Evolutionary conservation across 805 yeast genomes (phyloP).

Genomic region (Debaryomyces tyrocola): DNA sequence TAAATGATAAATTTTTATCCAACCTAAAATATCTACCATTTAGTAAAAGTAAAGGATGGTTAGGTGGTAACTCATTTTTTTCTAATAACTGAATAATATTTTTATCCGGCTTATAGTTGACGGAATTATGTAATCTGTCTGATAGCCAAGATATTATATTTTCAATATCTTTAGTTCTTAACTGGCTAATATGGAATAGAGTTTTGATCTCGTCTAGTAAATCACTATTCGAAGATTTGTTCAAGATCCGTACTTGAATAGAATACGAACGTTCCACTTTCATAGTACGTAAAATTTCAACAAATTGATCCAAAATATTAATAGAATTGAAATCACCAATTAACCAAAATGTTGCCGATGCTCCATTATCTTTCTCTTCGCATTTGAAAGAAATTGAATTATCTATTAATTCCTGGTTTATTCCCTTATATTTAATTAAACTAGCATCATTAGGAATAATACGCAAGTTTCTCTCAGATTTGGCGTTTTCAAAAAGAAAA

Average conservation of each 20-base stretch:
- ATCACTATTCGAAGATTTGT: conserved; percentile 14
- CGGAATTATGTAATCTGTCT: neutral
- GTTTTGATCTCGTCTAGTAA: neutral
- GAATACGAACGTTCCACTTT: conserved; percentile 18
- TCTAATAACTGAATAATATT: conserved; percentile 21
- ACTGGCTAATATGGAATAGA: neutral
- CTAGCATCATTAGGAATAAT: conserved; percentile 35
- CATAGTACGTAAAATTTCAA: conserved; percentile 29
- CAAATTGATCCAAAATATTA: conserved; percentile 44
- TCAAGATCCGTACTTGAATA: conserved; percentile 37
- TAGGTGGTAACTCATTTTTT: conserved; percentile 28
- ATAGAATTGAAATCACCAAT: conserved; percentile 54
- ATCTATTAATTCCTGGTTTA: conserved; percentile 24
- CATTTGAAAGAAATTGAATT: conserved; percentile 22
- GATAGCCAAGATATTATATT: neutral
- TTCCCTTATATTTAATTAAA: conserved; percentile 29
- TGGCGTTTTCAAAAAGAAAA: conserved; percentile 43
- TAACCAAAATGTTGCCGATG: conserved; percentile 42
- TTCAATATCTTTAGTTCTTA: neutral
- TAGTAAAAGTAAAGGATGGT: conserved; percentile 42
- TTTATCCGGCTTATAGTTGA: neutral
- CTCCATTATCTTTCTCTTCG: conserved; percentile 18
- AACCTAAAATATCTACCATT: conserved; percentile 55
- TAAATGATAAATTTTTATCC: conserved; percentile 16
- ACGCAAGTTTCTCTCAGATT: conserved; percentile 44